These are phyloP conservation scores for Carex pumila DNA, from an alignment of 176 grass and related monocot species.

Conservation along the genomic window DNA sequence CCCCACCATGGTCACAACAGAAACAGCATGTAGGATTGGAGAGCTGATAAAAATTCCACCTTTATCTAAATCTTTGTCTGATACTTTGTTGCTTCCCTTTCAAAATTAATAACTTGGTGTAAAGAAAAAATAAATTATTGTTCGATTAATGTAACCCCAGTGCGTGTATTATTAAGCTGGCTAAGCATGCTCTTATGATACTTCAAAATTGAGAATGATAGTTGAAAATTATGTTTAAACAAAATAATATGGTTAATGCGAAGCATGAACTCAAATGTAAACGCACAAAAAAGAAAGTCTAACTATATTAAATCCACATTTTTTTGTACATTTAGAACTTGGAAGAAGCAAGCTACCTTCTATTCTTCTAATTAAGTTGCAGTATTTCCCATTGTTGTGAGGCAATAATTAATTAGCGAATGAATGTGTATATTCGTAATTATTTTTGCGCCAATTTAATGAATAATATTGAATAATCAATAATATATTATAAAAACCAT, in stretches of 20 bases:
- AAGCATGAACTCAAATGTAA: not conserved
- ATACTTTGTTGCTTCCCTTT: not conserved
- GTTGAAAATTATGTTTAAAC: not conserved
- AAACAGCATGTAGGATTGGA: not conserved
- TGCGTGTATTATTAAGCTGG: not conserved
- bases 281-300: not conserved
- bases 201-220: not conserved
- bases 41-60: not conserved
- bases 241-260: not conserved
- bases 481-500: no score
- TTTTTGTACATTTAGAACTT: no score
- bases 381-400: no score
- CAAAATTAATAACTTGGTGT: not conserved
- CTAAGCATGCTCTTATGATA: not conserved
- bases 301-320: not conserved
- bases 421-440: not conserved
- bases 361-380: no score
- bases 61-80: not conserved
- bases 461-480: not conserved
- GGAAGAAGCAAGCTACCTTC: no score
- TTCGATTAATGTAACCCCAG: not conserved
- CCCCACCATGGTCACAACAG: not conserved
- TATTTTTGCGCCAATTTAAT: not conserved
- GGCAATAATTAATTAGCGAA: no score
- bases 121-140: not conserved